These are phyloP conservation scores for Salix dunnii DNA, from an alignment of 345 rosid species.

Conservation along the genomic window DNA sequence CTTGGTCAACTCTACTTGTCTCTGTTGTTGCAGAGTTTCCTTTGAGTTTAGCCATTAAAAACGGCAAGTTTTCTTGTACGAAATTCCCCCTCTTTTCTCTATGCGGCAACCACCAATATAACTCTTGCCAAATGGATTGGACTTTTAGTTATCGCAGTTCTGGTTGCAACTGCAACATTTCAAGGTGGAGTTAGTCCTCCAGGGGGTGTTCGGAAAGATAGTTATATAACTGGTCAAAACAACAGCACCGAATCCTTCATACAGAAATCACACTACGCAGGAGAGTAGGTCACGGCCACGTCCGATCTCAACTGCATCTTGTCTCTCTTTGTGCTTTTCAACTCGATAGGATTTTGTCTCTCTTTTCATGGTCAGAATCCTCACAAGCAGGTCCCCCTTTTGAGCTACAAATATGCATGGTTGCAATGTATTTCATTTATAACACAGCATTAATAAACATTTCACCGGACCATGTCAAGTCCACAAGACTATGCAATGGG, in stretches of 20 bases:
- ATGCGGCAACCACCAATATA: background rate
- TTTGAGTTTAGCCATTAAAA: too few relatives aligned
- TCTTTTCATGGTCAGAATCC: slow-evolving; percentile 43
- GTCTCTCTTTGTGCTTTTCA: slow-evolving; percentile 37
- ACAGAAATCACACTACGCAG: slow-evolving; percentile 30
- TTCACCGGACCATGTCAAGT: too few relatives aligned
- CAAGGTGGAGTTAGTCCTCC: slow-evolving; percentile 50
- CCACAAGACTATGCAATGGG: background rate
- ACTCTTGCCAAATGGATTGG: slow-evolving; percentile 11
- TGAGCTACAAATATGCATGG: slow-evolving; percentile 47
- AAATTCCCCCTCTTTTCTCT: background rate
- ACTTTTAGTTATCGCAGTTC: slow-evolving; percentile 40
- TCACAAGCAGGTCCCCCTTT: slow-evolving; percentile 50
- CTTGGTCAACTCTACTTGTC: too few relatives aligned
- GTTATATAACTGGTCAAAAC: background rate
- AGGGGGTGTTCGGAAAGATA: slow-evolving; percentile 57
- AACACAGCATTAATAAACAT: slow-evolving; percentile 31
- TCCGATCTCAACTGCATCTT: slow-evolving; percentile 17
- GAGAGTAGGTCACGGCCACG: slow-evolving; percentile 40
- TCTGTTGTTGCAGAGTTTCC: too few relatives aligned
- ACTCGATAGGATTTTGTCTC: slow-evolving; percentile 43
- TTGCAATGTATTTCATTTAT: slow-evolving; percentile 39
- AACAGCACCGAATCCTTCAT: slow-evolving; percentile 13
- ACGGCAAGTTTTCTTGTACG: background rate
- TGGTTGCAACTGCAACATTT: slow-evolving; percentile 52